phyloP scores from a whole-genome alignment of 208 protist species.

The Leptomonas pyrrhocoris region DNA sequence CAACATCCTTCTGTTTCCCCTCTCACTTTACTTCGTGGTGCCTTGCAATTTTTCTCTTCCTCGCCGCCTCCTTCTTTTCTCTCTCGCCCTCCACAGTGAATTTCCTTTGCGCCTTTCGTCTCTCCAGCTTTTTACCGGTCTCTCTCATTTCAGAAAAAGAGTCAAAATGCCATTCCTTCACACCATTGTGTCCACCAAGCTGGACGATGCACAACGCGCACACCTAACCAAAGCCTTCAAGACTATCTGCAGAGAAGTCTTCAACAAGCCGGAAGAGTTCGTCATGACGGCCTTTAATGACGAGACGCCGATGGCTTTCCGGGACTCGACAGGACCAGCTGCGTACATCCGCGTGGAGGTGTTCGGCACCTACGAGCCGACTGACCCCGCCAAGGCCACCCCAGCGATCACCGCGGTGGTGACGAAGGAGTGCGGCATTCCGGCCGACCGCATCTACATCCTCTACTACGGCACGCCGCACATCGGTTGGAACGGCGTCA shows the following conservation, averaged over 20 bases:
- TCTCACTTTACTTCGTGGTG: no score
- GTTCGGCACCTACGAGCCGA: conserved; percentile 13
- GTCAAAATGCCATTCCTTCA: conserved; percentile 34
- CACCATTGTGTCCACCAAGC: conserved; percentile 27
- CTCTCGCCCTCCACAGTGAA: not conserved
- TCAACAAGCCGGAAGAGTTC: conserved; percentile 33
- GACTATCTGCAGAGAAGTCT: conserved; percentile 13
- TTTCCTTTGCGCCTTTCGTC: no score
- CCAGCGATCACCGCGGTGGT: conserved; percentile 28
- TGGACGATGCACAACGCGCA: conserved; percentile 22
- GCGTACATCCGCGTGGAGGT: conserved; percentile 35
- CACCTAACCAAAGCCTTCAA: conserved; percentile 25
- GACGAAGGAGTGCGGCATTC: conserved; percentile 29
- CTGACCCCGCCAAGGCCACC: conserved; percentile 20
- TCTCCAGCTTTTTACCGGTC: not conserved
- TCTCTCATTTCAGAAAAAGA: not conserved
- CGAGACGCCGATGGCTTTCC: conserved; percentile 24
- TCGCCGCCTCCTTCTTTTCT: not conserved
- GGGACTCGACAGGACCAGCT: conserved; percentile 21
- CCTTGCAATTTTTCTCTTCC: not conserved
- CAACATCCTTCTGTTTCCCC: no score
- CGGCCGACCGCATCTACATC: conserved; percentile 32
- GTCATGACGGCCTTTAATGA: conserved; percentile 46
- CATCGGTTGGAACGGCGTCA: conserved; percentile 35
- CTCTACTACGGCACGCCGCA: conserved; percentile 32